Evolutionary conservation across 2,329 filamentous ascomycete species (phyloP), one percentile per base, ranked within the genome.

Genomic region (Myriosclerotinia duriaeana): DNA sequence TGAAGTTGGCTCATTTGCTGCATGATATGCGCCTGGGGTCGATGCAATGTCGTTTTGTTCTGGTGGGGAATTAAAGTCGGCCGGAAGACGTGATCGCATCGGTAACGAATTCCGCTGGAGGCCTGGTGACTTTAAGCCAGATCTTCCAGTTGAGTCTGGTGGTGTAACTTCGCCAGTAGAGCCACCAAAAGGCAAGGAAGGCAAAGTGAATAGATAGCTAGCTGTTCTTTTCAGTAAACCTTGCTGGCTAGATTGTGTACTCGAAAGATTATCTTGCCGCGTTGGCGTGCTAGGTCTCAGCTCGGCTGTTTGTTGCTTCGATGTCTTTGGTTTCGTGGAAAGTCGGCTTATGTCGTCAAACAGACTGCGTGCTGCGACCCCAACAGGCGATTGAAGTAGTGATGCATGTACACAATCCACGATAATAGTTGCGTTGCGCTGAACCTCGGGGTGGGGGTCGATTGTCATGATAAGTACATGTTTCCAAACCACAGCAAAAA

Each of bases 401-500:
- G 88, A 85, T 61, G 90, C 84, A 74, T 97, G 89, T 36, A 98
- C 84, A 73, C 90, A 91, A 77, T 99, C 95, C 40, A 96, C 87
- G 54, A 98, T 88, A n/a, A 89, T 83, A 7, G 87, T 88, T 12
- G 93, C 94, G 76, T 95, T 91, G 71, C 89, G 85, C 69, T 96
- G 91, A 44, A 98, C 91, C 75, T 98, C 94, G 1, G 94, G 93
- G 75, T 97, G 93, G 52, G 95, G 94, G 75, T 99, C 95, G 22
- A 96, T 92, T 54, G 92, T 94, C 77, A 98, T 84, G 69, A 96
- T 91, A 67, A 97, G 82, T 53, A 96, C 84, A 74, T 97, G 91
- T 77, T 96, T 95, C 95, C 95, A 99, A 69, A 96, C 90, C 0
- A 93, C 91, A 40, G 93, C 90, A 77, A 96, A 97, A 22, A 97